Percentiles rank a stretch among this genome's conserved stretches.
Evolutionary conservation across 495 filamentous ascomycete species (phyloP).

Genomic region (Hamigera avellanea): DNA sequence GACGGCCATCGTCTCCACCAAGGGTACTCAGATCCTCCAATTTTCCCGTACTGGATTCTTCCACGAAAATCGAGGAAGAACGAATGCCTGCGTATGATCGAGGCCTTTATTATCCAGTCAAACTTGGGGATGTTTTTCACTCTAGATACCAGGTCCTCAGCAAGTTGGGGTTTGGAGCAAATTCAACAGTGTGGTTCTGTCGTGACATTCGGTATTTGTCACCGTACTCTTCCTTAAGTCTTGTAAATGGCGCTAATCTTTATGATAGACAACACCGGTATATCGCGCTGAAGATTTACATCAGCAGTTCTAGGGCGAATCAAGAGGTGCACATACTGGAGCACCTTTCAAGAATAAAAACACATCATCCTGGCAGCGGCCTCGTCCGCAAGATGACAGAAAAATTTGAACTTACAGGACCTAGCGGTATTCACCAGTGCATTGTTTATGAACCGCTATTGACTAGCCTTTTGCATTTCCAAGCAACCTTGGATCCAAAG

Average conservation of each 20-base stretch:
- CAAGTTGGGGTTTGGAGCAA: slow-evolving; percentile 40
- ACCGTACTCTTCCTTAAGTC: too few relatives aligned
- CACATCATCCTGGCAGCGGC: slow-evolving; percentile 17
- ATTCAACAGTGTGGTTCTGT: slow-evolving; percentile 40
- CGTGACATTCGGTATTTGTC: slow-evolving; percentile 32
- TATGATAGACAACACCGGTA: slow-evolving; percentile 17
- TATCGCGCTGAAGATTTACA: slow-evolving; percentile 25
- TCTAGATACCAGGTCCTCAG: slow-evolving; percentile 36
- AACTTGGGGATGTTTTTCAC: slow-evolving; percentile 31
- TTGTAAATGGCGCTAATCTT: too few relatives aligned
- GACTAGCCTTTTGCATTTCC: too few relatives aligned
- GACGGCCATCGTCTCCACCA: neutral
- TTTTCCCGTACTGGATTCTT: slow-evolving; percentile 1
- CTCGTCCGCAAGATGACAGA: slow-evolving; percentile 22
- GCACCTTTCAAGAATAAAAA: slow-evolving; percentile 13
- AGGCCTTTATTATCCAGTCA: slow-evolving; percentile 32
- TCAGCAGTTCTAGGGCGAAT: slow-evolving; percentile 6
- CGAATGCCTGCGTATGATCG: slow-evolving; percentile 24
- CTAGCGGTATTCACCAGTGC: slow-evolving; percentile 24
- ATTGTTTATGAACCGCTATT: too few relatives aligned
- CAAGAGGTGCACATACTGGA: slow-evolving; percentile 21
- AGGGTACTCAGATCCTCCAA: neutral
- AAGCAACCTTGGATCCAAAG: too few relatives aligned
- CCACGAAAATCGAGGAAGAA: slow-evolving; percentile 27
- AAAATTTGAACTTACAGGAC: slow-evolving; percentile 19